Evolutionary conservation across 352 stramenopile species (phyloP), one percentile per base, ranked within the genome.

Genomic region (Phytophthora kernoviae): DNA sequence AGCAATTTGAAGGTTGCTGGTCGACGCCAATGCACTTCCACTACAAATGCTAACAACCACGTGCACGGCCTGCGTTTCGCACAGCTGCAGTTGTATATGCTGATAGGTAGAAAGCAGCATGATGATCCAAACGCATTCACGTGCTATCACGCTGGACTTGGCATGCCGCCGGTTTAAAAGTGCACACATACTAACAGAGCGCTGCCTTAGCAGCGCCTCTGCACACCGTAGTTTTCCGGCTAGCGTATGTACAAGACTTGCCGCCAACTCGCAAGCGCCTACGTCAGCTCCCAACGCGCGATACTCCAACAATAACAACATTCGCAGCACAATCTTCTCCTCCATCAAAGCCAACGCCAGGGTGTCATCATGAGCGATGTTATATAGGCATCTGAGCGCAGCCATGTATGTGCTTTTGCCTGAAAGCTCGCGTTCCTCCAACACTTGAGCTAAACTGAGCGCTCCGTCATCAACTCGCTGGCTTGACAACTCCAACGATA

Each of bases 91-190:
- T 32, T 89, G 79, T 40, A 92, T 90, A 15, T 79, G 79, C 53
- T 92, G 82, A 42, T 85, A 88, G 4, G 70, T 89, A 8, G 82
- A 92, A 14, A 92, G 54, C 18, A 79, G 68, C 65, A 84, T 80
- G 24, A 92, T 53, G 26, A 88, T 65, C 12, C 60, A 43, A 1
- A 81, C 54, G 8, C 76, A 86, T 26, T 83, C 75, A 5, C 62
- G 70, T 4, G 78, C 75, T 3, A 92, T 83, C 1, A 51, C 20
- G 0, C 44, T 40, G 17, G 71, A 79, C 6, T 50, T 43, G 0
- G 62, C 54, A 33, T 91, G 75, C 0, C 70, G 69, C 0, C 71
- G 63, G 44, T 90, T 66, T 2, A 92, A 41, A 14, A 89, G 50
- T 9, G 76, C 68, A 55, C 82, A 87, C 21, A 89, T 71, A 27